phyloP scores from a whole-genome alignment of 202 grass and related monocot species.

The Zoysia matrella region DNA sequence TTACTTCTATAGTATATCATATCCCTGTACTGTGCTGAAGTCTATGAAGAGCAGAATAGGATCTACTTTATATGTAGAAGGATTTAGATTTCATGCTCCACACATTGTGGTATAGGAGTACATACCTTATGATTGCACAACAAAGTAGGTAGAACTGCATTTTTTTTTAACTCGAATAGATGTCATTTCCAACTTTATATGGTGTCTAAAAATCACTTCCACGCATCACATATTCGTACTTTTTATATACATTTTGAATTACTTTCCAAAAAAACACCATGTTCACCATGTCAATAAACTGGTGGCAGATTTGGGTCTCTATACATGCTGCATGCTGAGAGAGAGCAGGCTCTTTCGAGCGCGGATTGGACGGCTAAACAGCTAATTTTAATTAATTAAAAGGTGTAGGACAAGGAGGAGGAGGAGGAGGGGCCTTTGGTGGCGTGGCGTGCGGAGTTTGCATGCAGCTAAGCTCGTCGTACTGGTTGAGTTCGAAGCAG shows the following conservation, averaged over 20 bases:
- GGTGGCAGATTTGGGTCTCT: neutral
- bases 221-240: neutral
- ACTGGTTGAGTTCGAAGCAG: conserved; percentile 52
- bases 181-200: too few relatives aligned
- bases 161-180: neutral
- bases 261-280: too few relatives aligned
- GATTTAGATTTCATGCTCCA: conserved; percentile 5
- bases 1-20: neutral
- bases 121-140: neutral
- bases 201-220: too few relatives aligned
- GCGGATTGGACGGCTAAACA: conserved; percentile 24
- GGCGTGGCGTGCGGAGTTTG: conserved; percentile 79
- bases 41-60: neutral
- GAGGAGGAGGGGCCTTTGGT: conserved; percentile 50
- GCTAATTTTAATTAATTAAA: conserved; percentile 25
- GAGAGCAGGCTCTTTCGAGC: conserved; percentile 14
- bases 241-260: too few relatives aligned
- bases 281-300: neutral
- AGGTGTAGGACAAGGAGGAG: conserved; percentile 10
- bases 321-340: too few relatives aligned
- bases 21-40: conserved; percentile 13
- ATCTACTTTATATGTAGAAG: neutral
- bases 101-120: neutral
- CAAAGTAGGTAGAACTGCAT: neutral
- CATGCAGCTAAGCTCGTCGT: conserved; percentile 37